These are phyloP conservation scores for Toxicodendron radicans DNA, from an alignment of 345 rosid genomes.

Conservation along the genomic window DNA sequence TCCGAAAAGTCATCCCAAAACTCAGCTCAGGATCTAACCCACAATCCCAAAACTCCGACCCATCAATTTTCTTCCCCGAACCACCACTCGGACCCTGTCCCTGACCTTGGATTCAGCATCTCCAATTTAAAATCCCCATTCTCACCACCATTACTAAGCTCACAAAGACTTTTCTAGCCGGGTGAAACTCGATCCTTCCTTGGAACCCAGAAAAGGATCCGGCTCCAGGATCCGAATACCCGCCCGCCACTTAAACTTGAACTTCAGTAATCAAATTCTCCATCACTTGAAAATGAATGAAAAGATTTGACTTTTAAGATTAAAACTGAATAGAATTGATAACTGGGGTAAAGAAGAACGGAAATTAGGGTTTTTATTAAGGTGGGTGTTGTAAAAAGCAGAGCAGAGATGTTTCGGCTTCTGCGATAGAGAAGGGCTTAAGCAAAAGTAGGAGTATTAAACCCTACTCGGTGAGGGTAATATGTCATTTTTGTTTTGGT, in stretches of 20 bases:
- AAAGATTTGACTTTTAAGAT: neutral
- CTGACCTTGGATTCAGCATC: constrained; percentile 37
- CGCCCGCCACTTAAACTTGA: constrained; percentile 1
- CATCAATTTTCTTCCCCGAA: constrained; percentile 43
- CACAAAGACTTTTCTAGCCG: constrained; percentile 51
- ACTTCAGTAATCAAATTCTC: constrained; percentile 23
- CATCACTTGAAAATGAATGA: neutral
- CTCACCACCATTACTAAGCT: constrained; percentile 39
- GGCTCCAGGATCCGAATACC: constrained; percentile 26
- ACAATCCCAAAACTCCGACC: constrained; percentile 48
- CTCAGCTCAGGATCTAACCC: constrained; percentile 72
- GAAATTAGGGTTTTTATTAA: neutral
- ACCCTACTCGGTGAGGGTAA: constrained; percentile 45
- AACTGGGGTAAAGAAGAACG: neutral
- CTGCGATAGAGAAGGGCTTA: constrained; percentile 30
- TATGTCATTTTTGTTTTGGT: no score
- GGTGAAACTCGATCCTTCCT: constrained; percentile 64
- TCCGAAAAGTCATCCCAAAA: constrained; percentile 56
- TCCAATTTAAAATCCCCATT: constrained; percentile 65
- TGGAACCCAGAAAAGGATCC: constrained; percentile 38
- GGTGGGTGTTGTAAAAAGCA: constrained; percentile 15
- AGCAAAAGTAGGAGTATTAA: constrained; percentile 31
- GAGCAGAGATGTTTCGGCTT: constrained; percentile 42
- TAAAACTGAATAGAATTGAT: neutral
- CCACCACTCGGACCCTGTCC: constrained; percentile 7